Evolutionary conservation across 2,329 filamentous ascomycete species (phyloP).

Genomic region (Knufia fluminis): DNA sequence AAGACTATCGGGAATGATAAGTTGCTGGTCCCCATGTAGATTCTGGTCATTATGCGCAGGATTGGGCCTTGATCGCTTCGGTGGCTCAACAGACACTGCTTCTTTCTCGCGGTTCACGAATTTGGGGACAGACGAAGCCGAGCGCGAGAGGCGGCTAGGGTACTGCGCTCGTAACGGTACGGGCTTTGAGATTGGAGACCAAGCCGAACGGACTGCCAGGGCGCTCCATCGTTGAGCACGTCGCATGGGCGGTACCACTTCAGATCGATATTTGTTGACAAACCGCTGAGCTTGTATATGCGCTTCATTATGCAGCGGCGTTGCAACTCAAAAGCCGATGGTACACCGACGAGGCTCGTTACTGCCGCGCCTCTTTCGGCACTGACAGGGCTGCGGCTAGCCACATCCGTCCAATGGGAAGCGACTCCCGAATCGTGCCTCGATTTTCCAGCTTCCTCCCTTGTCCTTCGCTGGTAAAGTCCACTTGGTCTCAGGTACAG

Average conservation of each 20-base stretch:
- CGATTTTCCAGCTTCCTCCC: not conserved
- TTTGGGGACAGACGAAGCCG: not conserved
- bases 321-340: no score
- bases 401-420: not conserved
- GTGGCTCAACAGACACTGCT: no score
- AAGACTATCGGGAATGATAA: constrained; percentile 21
- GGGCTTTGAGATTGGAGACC: not conserved
- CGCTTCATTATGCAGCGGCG: no score
- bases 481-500: no score
- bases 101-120: not conserved
- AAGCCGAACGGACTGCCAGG: not conserved
- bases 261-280: no score
- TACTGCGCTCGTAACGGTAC: not conserved
- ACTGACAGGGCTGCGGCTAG: no score
- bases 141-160: not conserved
- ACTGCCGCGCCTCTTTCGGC: no score
- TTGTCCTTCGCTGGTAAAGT: not conserved
- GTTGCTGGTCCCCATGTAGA: not conserved
- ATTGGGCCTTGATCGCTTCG: not conserved
- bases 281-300: no score
- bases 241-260: not conserved
- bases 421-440: not conserved
- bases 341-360: no score
- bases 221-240: constrained; percentile 1
- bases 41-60: not conserved